Evolutionary conservation across 83 land plant species (phyloP), one percentile per base, ranked within the genome.

Genomic region (Isoetes engelmannii): DNA sequence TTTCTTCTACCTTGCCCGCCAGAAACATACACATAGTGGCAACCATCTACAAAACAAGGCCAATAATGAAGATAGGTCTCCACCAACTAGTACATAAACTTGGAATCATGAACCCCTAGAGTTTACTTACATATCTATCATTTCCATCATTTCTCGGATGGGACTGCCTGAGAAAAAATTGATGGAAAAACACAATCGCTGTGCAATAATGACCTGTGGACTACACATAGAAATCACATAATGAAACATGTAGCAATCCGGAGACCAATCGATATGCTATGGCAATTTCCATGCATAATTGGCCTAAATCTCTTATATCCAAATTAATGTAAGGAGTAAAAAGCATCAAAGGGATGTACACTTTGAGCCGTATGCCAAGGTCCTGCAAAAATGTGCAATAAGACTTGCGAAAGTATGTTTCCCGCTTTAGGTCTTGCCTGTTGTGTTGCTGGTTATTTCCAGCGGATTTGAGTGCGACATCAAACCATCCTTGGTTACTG

Each of bases 1-100:
- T 86, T 59, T 83, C 86, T 61, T 86, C 89, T 48, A 83, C 89
- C 67, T 86, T 86, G 10, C 84, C 86, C 47, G 86, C 89, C 37
- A 86, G 77, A 61, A 86, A 86, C 82, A 86, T 80, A 65, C 89
- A 80, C 21, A 75, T 82, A 10, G 89, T 83, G 17, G 82, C 89
- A 66, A 86, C 75, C n/a, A 77, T 80, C 86, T 85, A 81, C 74
- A 51, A 54, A 68, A 44, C 58, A 50, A 4, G 47, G 37, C 0
- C 37, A 28, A 28, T 28, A 28, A 51, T 51, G n/a, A n/a, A 51
- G 54, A 51, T 1, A 1, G 15, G 12, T 10, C 54, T 51, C n/a
- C n/a, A n/a, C 15, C 3, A n/a, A 3, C 15, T 51, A 51, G 12
- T 15, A 51, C 3, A 51, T 12, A 12, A 51, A 51, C 0, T 12